Evolutionary conservation across 1,139 yeast species (phyloP), one percentile per base, ranked within the genome.

Genomic region (Lodderomyces oxycetoniae): DNA sequence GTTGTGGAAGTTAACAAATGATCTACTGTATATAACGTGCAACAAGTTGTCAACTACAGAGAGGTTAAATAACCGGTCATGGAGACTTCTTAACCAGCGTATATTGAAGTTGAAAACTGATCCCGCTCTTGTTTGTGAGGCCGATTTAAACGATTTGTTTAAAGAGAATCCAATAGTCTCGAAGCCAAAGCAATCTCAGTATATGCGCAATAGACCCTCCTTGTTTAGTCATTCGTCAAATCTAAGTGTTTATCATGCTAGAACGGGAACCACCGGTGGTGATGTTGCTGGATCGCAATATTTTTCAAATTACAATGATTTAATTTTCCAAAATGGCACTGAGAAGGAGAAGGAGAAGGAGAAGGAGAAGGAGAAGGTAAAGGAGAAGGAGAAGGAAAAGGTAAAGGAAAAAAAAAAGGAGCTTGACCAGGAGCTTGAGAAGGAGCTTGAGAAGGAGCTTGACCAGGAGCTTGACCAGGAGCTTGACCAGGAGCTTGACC

Each of bases 261-360:
- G 35, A 16, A 37, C 34, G 24, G 36, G 33, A 21, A 38, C 40
- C 12, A 40, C 43, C 8, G n/a, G n/a, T n/a, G n/a, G n/a, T n/a
- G n/a, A n/a, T n/a, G n/a, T n/a, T n/a, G n/a, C n/a, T n/a, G n/a
- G n/a, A n/a, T n/a, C n/a, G n/a, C n/a, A n/a, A n/a, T n/a, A n/a
- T n/a, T n/a, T n/a, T n/a, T n/a, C n/a, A n/a, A n/a, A n/a, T n/a
- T n/a, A n/a, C n/a, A n/a, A n/a, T n/a, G n/a, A n/a, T n/a, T n/a
- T n/a, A n/a, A n/a, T n/a, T 60, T 36, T 58, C 65, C 14, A 61
- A 60, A 33, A 59, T 59, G 4, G 57, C n/a, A n/a, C 60, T 22
- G 42, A 41, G 3, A 24, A 27, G 10, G 40, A 41, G 9, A 41
- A 40, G 11, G 26, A 22, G 3, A 22, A 14, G 7, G 41, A 37